Percentiles rank a stretch among this genome's conserved stretches.
Conservation (phyloP, 148 eudicot species). For the Tetragonia tetragonoides region DNA sequence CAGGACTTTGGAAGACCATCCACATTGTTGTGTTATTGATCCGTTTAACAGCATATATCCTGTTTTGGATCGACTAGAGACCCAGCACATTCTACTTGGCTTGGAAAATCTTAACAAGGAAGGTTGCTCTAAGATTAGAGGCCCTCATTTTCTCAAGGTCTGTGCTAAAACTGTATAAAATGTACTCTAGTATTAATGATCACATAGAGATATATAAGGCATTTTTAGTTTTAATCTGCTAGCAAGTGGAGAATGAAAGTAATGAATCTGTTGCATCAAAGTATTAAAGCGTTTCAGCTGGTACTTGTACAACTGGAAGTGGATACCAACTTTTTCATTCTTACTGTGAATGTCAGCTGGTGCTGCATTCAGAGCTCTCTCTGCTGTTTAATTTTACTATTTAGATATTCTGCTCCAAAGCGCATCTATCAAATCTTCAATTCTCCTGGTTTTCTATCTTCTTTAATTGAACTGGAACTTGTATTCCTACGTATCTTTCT, state of each 20-base stretch:
- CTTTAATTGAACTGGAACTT: background rate
- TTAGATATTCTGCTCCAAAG: background rate
- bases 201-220: background rate
- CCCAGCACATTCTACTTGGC: conserved; percentile 68
- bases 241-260: background rate
- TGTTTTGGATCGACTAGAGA: conserved; percentile 73
- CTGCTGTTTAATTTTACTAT: background rate
- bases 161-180: background rate
- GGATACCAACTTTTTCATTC: background rate
- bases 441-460: background rate
- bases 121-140: conserved; percentile 60
- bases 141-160: conserved; percentile 81
- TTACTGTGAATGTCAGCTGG: background rate
- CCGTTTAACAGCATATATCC: conserved; percentile 70
- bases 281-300: background rate
- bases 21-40: conserved; percentile 66
- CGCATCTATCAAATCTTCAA: background rate
- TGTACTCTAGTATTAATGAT: background rate
- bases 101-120: conserved; percentile 48
- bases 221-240: background rate
- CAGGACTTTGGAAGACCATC: conserved; percentile 59
- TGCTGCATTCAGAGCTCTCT: background rate
- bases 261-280: background rate
- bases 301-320: background rate
- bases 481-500: background rate